phyloP scores from a whole-genome alignment of 257 asterid genomes.

The Coffea canephora region DNA sequence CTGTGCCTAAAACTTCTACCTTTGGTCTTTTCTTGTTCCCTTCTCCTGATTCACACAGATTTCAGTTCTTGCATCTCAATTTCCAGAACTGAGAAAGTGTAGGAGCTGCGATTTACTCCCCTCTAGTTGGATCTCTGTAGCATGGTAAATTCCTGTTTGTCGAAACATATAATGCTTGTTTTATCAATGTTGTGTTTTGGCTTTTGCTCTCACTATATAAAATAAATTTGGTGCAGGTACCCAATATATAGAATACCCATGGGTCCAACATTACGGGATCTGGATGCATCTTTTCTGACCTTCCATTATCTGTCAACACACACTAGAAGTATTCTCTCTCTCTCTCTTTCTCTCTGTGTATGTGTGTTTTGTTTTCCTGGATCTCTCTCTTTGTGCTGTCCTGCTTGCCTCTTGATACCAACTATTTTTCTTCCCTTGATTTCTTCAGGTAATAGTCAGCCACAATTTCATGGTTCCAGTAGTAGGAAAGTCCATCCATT shows the following conservation, averaged over 20 bases:
- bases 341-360: conserved; percentile 17
- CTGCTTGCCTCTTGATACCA: background rate
- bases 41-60: conserved; percentile 40
- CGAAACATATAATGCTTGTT: background rate
- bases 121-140: conserved; percentile 82
- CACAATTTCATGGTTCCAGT: conserved; percentile 38
- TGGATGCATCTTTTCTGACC: conserved; percentile 39
- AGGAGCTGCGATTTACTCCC: conserved; percentile 85
- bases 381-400: background rate
- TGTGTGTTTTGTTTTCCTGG: background rate
- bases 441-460: conserved; percentile 36
- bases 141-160: conserved; percentile 55
- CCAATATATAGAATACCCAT: conserved; percentile 46
- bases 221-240: conserved; percentile 45
- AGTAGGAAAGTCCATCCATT: conserved; percentile 30
- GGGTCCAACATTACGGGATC: conserved; percentile 34
- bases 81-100: conserved; percentile 57
- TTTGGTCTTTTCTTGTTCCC: conserved; percentile 16
- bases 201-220: background rate
- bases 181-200: conserved; percentile 12
- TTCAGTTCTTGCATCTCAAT: conserved; percentile 48
- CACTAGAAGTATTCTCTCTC: conserved; percentile 51
- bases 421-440: background rate
- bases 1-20: conserved; percentile 15
- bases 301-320: conserved; percentile 57